These are phyloP conservation scores for Lathyrus oleraceus DNA, from an alignment of 306 rosid species.

Conservation along the genomic window DNA sequence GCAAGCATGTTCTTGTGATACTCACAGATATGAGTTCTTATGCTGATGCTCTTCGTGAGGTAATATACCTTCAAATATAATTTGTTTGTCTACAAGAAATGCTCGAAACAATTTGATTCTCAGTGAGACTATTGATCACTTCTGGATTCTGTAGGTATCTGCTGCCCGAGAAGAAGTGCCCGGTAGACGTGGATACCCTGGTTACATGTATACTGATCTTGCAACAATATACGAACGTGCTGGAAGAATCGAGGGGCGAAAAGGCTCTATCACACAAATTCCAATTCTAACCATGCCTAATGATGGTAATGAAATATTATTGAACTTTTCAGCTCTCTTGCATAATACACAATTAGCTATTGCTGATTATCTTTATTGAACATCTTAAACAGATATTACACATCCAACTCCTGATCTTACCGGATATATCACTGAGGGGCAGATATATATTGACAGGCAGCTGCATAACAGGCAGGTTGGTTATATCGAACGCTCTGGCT, in stretches of 20 bases:
- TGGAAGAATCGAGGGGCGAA: conserved; percentile 96
- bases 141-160: conserved; percentile 68
- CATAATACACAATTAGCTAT: conserved; percentile 5
- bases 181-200: conserved; percentile 98
- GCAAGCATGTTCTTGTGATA: conserved; percentile 98
- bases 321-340: conserved; percentile 24
- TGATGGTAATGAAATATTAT: conserved; percentile 63
- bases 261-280: conserved; percentile 96
- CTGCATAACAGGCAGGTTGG: conserved; percentile 90
- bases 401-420: conserved; percentile 99
- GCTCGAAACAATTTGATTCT: neutral
- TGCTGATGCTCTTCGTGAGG: conserved; percentile 99
- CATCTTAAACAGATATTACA: conserved; percentile 73
- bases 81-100: no score
- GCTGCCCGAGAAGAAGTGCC: conserved; percentile 99
- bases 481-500: neutral
- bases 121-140: conserved; percentile 22
- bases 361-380: conserved; percentile 27
- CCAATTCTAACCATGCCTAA: conserved; percentile 99
- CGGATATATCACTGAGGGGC: conserved; percentile 99
- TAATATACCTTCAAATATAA: conserved; percentile 33
- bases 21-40: conserved; percentile 99
- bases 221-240: conserved; percentile 99
- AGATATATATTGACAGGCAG: conserved; percentile 95
- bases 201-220: conserved; percentile 99